These are phyloP conservation scores for Mycena citricolor DNA, from an alignment of 1,284 basidiomycete genomes.

Conservation along the genomic window DNA sequence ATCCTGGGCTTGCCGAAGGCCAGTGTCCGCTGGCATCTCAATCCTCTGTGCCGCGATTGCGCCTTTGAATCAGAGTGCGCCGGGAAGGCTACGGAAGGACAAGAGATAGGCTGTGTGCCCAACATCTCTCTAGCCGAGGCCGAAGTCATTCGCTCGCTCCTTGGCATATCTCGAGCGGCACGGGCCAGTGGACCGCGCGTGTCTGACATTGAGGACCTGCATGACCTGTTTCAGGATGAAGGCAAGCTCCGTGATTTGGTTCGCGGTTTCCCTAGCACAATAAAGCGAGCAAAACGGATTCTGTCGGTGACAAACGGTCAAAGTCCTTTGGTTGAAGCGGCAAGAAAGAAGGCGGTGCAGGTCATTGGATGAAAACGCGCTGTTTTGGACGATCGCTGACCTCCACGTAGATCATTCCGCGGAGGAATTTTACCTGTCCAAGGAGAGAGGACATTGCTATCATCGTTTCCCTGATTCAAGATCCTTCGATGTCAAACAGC, in stretches of 20 bases:
- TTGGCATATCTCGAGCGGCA: constrained; percentile 31
- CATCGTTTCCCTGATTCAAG: constrained; percentile 41
- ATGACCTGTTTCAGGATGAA: constrained; percentile 35
- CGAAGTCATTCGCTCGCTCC: constrained; percentile 35
- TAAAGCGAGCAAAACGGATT: constrained; percentile 43
- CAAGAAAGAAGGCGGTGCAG: constrained; percentile 33
- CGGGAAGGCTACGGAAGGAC: constrained; percentile 33
- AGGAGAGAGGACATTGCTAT: constrained; percentile 44
- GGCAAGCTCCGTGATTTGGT: constrained; percentile 39
- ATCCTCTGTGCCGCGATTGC: constrained; percentile 45
- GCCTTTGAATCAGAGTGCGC: constrained; percentile 40
- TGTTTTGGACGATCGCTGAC: neutral
- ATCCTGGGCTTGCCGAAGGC: constrained; percentile 34
- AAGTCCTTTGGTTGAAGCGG: constrained; percentile 44
- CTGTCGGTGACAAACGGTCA: constrained; percentile 28
- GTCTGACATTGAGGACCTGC: constrained; percentile 45
- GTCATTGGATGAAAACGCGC: constrained; percentile 13
- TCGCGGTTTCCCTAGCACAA: constrained; percentile 40
- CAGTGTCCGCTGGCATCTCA: constrained; percentile 46
- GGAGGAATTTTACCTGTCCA: constrained; percentile 44
- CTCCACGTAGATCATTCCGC: constrained; percentile 37
- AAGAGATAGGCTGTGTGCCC: constrained; percentile 42
- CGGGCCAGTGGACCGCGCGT: constrained; percentile 24
- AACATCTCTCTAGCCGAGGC: constrained; percentile 45
- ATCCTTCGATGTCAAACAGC: constrained; percentile 36